Conservation (phyloP, 2,329 filamentous ascomycete species). For the Arthrobotrys megalospora region DNA sequence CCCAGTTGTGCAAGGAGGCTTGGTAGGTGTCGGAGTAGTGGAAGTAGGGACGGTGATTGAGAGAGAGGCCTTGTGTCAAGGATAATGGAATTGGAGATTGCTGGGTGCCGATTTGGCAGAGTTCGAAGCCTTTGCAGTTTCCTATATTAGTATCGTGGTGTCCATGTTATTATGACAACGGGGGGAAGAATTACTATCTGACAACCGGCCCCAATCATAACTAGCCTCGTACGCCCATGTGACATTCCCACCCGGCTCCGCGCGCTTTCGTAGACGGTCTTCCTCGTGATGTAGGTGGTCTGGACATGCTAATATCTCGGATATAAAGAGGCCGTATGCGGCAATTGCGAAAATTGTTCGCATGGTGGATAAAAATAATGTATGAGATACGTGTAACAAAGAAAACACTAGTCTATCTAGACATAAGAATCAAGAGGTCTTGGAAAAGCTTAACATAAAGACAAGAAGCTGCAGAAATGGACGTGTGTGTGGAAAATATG, state of each 20-base stretch:
- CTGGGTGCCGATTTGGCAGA: constrained; percentile 71
- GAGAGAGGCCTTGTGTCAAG: constrained; percentile 68
- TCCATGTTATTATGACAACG: neutral
- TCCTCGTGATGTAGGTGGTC: constrained; percentile 59
- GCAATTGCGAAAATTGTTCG: constrained; percentile 26
- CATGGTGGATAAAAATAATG: constrained; percentile 19
- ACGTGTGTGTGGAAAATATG: constrained; percentile 22
- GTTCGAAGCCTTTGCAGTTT: constrained; percentile 66
- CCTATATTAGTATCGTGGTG: constrained; percentile 18
- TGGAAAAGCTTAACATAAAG: constrained; percentile 37
- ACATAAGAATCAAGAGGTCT: constrained; percentile 12
- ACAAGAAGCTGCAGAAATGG: neutral
- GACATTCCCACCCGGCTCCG: constrained; percentile 32
- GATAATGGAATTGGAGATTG: constrained; percentile 71
- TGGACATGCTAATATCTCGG: constrained; percentile 62
- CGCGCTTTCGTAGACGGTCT: constrained; percentile 46
- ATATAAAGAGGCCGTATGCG: constrained; percentile 29
- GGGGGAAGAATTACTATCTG: constrained; percentile 62
- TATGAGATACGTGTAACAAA: constrained; percentile 1
- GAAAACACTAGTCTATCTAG: neutral
- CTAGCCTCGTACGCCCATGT: constrained; percentile 67
- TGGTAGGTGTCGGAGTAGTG: constrained; percentile 67
- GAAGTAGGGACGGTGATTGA: constrained; percentile 68
- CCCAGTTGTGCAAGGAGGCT: constrained; percentile 71
- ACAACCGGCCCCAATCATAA: constrained; percentile 68